Evolutionary conservation across 2,329 filamentous ascomycete species (phyloP), one percentile per base, ranked within the genome.

Genomic region (Blumeriella jaapii): DNA sequence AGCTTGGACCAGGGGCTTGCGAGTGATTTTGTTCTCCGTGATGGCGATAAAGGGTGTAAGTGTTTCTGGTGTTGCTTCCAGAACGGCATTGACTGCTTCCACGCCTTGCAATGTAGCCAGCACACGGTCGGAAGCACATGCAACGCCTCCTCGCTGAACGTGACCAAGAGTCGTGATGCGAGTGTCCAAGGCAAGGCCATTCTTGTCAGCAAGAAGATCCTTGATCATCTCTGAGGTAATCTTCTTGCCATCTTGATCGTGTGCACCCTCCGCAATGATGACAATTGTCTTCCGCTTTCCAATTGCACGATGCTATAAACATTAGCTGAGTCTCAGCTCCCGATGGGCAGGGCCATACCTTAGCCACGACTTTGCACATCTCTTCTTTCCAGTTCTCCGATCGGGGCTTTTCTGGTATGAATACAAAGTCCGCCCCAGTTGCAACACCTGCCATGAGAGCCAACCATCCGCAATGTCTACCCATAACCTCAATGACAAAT

Each of bases 401-500:
- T 29, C 85, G 83, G 40, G 91, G 91, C 57, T 87, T 86, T 61
- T 98, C 91, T 0, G 91, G 91, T 46, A 95, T 89, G 60, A 98
- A 96, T 51, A 96, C 74, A 61, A 93, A 98, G 60, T 98, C 91
- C 11, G 91, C 87, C 31, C 89, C 91, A 1, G 85, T 94, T 39
- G 84, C 87, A 40, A 98, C 87, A 53, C 87, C 89, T 10, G 89
- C 82, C 80, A 96, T 95, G 42, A 98, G 70, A 25, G 91, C 91
- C 43, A 98, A 68, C 91, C 91, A 98, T 44, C 91, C 91, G 58
- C 91, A 98, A 62, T 98, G 89, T 40, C 91, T 74, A 31, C 91
- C 91, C 91, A 98, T 98, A 53, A 98, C 91, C 60, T 95, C 91
- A 44, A 98, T 82, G 38, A 98, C 87, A 59, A 98, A 98, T 24